These are phyloP conservation scores for Trichodelitschia bisporula DNA, from an alignment of 495 filamentous ascomycete species.

Conservation along the genomic window DNA sequence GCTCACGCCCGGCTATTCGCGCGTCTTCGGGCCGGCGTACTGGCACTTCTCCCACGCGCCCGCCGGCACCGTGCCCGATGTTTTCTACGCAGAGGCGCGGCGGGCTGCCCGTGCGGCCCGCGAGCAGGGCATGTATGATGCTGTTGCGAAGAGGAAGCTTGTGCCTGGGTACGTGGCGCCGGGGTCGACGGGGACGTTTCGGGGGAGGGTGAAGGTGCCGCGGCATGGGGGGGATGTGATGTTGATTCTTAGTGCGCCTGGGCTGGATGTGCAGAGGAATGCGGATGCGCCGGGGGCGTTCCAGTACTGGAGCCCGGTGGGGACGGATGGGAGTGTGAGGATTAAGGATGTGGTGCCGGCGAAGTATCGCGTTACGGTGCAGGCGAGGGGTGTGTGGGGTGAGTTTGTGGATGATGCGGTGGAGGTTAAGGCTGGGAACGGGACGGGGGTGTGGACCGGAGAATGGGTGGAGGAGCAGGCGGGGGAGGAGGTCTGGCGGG, in stretches of 20 bases:
- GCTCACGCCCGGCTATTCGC: constrained; percentile 31
- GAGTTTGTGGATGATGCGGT: constrained; percentile 23
- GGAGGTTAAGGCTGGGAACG: constrained; percentile 14
- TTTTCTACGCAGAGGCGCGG: constrained; percentile 23
- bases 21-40: constrained; percentile 27
- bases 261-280: constrained; percentile 32
- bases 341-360: constrained; percentile 25
- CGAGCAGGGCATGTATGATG: constrained; percentile 30
- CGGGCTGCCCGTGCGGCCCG: constrained; percentile 21
- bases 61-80: constrained; percentile 16
- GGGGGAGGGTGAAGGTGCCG: constrained; percentile 22
- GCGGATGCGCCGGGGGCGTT: constrained; percentile 21
- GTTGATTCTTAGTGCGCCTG: constrained; percentile 25
- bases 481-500: constrained; percentile 27
- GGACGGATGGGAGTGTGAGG: constrained; percentile 18
- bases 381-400: constrained; percentile 30
- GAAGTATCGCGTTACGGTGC: constrained; percentile 29
- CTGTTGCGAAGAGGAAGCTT: constrained; percentile 26
- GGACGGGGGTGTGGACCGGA: neutral
- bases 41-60: constrained; percentile 30
- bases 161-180: constrained; percentile 27
- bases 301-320: constrained; percentile 32
- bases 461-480: constrained; percentile 23
- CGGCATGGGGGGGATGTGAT: constrained; percentile 19
- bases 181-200: constrained; percentile 17